Evolutionary conservation across 2,329 filamentous ascomycete genomes (phyloP), one percentile per base, ranked within the genome.

Genomic region (Daldinia sp.): DNA sequence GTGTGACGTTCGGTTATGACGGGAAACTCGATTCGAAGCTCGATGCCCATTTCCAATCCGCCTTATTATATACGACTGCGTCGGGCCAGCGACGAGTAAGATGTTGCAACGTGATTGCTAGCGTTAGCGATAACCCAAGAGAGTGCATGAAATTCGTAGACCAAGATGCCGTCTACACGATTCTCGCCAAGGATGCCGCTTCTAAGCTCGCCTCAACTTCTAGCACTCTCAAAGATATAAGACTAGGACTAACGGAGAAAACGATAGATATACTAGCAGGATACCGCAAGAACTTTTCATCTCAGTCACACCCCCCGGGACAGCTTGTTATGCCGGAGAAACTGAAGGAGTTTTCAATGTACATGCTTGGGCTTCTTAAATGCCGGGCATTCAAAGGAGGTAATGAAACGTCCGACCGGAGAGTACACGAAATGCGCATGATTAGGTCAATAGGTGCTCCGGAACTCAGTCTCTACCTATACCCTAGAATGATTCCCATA

Each of bases 21-120:
- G 95, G 95, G 63, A 98, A 98, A 79, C 86, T 99, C n/a, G 95
- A 99, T 77, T 83, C 93, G 3, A 97, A 97, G 78, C 85, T 98
- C 19, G 95, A 99, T 77, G 94, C 94, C 6, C 95, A 99, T 79
- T 99, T 99, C 84, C 95, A 99, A 76, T 93, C 92, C 19, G 95
- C 95, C 1, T 81, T 99, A 2, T 85, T 99, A 1, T 99, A 99
- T 79, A 99, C 95, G 0, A 96, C 94, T 3, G 91, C 93, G 3
- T 89, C 86, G 51, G 95, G 95, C 3, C 89, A 99, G 78, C 89
- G 95, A 49, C 86, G 95, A 55, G 95, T 99, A 49, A 85, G 95
- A 61, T 99, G 95, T 78, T 92, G 89, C 74, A 99, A 99, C 75
- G 85, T 96, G 23, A 94, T 99, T 58, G 94, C 95, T 1, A 94